These are phyloP conservation scores for Solanum aculeatissimum DNA, from an alignment of 305 asterid species.

Conservation along the genomic window DNA sequence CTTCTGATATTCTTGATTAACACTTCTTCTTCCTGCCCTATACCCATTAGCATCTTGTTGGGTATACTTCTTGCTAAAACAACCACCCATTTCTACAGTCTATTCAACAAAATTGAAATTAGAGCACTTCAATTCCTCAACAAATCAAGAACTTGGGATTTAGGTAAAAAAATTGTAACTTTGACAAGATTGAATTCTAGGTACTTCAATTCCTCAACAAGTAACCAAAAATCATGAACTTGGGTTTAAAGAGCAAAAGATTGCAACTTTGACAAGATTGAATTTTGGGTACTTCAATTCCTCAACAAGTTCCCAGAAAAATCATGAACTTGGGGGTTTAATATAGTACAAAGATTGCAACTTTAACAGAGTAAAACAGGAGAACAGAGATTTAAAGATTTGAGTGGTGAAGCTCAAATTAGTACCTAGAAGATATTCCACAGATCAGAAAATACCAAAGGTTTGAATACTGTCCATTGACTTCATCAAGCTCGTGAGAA, in stretches of 20 bases:
- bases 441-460: neutral
- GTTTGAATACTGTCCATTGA: neutral
- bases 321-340: neutral
- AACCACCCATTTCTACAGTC: constrained; percentile 39
- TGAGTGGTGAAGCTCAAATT: neutral
- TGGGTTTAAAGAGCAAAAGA: neutral
- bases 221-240: neutral
- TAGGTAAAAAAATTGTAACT: neutral
- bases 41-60: constrained; percentile 17
- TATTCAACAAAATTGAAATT: constrained; percentile 17
- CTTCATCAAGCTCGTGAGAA: neutral
- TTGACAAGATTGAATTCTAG: neutral
- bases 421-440: neutral
- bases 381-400: neutral
- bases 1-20: constrained; percentile 16
- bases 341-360: neutral
- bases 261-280: neutral
- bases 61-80: constrained; percentile 34
- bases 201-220: neutral
- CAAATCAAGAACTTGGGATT: neutral
- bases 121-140: neutral
- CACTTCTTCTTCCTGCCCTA: constrained; percentile 12
- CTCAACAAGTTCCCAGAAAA: neutral
- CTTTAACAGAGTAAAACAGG: neutral
- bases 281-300: neutral